A percentile compares a stretch with the other conserved stretches of the same genome.
phyloP scores from a whole-genome alignment of 176 grass and related monocot species.

The Melocanna baccifera region DNA sequence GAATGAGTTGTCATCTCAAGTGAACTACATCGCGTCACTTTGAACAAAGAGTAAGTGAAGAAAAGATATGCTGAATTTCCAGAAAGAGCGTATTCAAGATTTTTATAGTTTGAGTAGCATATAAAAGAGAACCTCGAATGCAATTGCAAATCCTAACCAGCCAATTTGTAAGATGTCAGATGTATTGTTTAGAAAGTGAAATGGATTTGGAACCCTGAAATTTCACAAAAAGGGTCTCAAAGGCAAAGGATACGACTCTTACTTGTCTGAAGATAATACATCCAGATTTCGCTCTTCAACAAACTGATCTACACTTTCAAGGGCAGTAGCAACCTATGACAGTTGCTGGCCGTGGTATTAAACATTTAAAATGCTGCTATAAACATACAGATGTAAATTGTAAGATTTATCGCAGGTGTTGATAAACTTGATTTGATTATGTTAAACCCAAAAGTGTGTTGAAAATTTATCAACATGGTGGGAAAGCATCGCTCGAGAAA shows the following conservation, averaged over 20 bases:
- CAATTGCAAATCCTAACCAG: slow-evolving; percentile 14
- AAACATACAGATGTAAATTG: neutral
- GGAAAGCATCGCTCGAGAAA: neutral
- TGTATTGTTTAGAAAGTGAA: neutral
- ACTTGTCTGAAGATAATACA: slow-evolving; percentile 59
- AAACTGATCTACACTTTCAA: slow-evolving; percentile 56
- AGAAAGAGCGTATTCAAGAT: slow-evolving; percentile 8
- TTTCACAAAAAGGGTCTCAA: neutral
- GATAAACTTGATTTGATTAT: neutral
- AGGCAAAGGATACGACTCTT: slow-evolving; percentile 21
- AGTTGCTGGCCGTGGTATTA: neutral
- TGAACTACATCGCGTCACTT: slow-evolving; percentile 11
- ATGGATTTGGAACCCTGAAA: slow-evolving; percentile 1
- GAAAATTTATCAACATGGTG: neutral
- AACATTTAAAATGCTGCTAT: neutral
- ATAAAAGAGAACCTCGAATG: neutral
- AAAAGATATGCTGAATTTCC: neutral
- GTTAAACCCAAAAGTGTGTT: neutral
- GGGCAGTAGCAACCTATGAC: slow-evolving; percentile 40
- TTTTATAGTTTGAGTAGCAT: slow-evolving; percentile 17
- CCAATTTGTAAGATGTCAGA: neutral
- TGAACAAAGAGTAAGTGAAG: slow-evolving; percentile 6
- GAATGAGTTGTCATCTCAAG: slow-evolving; percentile 8
- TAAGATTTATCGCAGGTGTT: neutral
- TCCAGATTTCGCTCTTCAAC: slow-evolving; percentile 54